Percentiles rank a stretch among this genome's conserved stretches.
These are phyloP conservation scores for Phyllosticta ampelicida DNA, from an alignment of 2,329 filamentous ascomycete species.

Conservation along the genomic window DNA sequence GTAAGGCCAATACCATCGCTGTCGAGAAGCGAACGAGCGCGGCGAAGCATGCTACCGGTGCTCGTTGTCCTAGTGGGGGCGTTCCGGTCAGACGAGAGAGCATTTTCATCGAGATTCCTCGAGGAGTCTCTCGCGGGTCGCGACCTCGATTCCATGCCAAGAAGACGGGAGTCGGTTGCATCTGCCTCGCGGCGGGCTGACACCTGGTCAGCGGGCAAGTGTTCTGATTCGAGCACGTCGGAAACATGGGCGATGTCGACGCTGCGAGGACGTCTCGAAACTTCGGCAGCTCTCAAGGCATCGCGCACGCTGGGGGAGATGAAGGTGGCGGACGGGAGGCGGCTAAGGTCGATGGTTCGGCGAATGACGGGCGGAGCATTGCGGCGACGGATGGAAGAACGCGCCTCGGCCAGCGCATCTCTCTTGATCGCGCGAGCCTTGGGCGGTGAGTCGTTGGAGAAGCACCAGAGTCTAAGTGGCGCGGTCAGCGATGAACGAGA, in stretches of 20 bases:
- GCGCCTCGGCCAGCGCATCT: slow-evolving; percentile 42
- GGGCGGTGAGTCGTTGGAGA: slow-evolving; percentile 33
- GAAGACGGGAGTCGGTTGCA: not conserved
- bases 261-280: not conserved
- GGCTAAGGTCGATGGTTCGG: not conserved
- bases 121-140: not conserved
- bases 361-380: slow-evolving; percentile 3
- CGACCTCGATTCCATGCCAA: not conserved
- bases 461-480: slow-evolving; percentile 39
- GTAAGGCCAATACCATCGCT: not conserved
- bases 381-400: slow-evolving; percentile 49
- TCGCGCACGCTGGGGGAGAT: not conserved
- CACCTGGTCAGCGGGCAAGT: not conserved
- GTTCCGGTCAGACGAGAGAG: not conserved
- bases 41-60: not conserved
- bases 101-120: not conserved
- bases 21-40: not conserved
- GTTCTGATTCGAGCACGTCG: not conserved
- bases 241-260: not conserved
- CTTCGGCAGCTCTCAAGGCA: not conserved
- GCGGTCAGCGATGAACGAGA: slow-evolving; percentile 1
- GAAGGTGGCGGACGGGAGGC: not conserved
- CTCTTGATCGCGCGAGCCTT: slow-evolving; percentile 36
- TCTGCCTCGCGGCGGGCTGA: not conserved
- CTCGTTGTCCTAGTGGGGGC: not conserved